Base-by-base conservation (phyloP, 2,329 filamentous ascomycete genomes). In the Aspergillus sp. region DNA sequence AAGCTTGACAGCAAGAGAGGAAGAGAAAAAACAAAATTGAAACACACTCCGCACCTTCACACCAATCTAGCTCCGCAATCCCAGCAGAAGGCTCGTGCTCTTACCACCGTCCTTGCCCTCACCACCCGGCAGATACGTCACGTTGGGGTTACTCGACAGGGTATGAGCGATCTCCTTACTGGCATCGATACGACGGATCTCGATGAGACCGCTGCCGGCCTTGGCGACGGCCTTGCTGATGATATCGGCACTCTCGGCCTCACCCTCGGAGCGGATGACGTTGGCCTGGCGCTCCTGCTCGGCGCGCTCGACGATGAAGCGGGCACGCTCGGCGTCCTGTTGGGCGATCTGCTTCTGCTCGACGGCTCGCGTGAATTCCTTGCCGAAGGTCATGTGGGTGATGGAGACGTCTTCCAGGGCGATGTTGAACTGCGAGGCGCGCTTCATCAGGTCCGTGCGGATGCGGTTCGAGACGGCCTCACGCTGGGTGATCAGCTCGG, bases 341-440 rank as follows among this genome's bases (percentile, higher is more conserved):
- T 99, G 95, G 57, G 95, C 95, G 77, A 99, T 99, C 84, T 99
- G 95, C 88, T 99, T 99, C 87, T 99, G 95, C 83, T 99, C 95
- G 72, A 99, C 95, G 66, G 95, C 95, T 79, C 91, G 91, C 62
- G 95, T 99, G 84, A 99, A 99, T 80, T 99, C 95, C 79, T 94
- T 94, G 69, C 95, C 95, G 76, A 99, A 99, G 55, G 95, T 99
- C 95, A 99, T 99, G 85, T 99, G 95, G 63, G 95, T 99, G 79
- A 99, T 99, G 74, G 92, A 96, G 61, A 99, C 95, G 74, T 99
- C 95, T 81, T 99, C 95, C 56, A 99, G 91, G 29, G 92, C 92
- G 74, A 99, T 99, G 84, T 99, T 96, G 87, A 99, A 99, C 79
- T 99, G 95, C 72, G 89, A 82, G 52, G 95, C 95, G 72, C 95